Base-by-base conservation (phyloP, 1,284 basidiomycete species). In the Pseudozyma thailandica region DNA sequence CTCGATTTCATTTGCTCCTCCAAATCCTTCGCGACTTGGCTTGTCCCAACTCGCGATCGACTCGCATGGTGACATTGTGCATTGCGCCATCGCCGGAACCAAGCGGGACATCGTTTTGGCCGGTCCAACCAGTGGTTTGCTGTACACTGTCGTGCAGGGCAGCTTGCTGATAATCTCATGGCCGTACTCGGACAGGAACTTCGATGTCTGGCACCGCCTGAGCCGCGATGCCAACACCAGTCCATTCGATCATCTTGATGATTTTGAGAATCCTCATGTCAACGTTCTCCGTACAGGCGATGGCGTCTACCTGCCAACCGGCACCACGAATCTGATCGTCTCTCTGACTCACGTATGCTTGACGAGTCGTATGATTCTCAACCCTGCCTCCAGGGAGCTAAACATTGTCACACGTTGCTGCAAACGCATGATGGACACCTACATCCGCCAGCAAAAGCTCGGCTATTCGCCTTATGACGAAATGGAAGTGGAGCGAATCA, bases 211-310 rank as follows among this genome's bases (percentile, higher is more conserved):
- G 59, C 37, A 44, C 18, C 49, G 45, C 6, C 15, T 28, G 12
- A 66, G 39, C 27, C 44, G 49, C 20, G 41, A 21, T 7, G 15
- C 39, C 16, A 21, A 42, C 2, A 26, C 28, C 30, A 47, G 16
- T 26, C 48, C 51, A 10, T 44, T 20, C 7, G 33, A 55, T 13
- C 52, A 43, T 21, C 33, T 58, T 15, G 58, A 61, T 31, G 53
- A 57, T 12, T 21, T 69, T 13, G 46, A 69, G 25, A 23, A 51
- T 13, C 50, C 59, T 3, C 6, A 10, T 21, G 30, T 69, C 50
- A 69, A 69, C 23, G 0, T 62, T 4, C 59, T 69, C n/a, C 50
- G 50, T 7, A 57, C 50, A 2, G 65, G 65, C 6, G 59, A 69
- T n/a, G 48, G 48, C 2, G 39, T 62, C n/a, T 57, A 69, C 31